Evolutionary conservation across 257 asterid genomes (phyloP), one percentile per base, ranked within the genome.

Genomic region (Cordia subcordata): DNA sequence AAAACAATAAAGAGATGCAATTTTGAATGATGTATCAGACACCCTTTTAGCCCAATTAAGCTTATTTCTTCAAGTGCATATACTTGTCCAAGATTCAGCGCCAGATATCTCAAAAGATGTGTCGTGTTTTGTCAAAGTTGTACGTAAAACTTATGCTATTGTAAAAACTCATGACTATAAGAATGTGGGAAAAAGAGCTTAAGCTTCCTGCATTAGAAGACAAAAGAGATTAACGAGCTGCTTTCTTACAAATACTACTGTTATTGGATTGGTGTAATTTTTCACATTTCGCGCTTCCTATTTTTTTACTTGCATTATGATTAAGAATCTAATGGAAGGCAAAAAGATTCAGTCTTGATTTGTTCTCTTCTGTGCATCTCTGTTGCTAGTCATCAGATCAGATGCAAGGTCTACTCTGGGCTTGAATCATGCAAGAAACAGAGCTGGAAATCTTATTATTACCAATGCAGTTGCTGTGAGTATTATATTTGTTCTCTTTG

Each of bases 391-490:
- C 27, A 56, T 78, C 59, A 74, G 85, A 82, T 76, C 86, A 66
- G 84, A 65, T 55, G 60, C 73, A 46, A 76, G 76, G 77, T 40
- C 81, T 38, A 68, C 51, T 58, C 54, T 62, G 37, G 60, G 78
- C 54, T 60, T 67, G 54, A 55, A 54, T 42, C 54, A 21, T 53
- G 68, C 67, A 78, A 65, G 75, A 61, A 71, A 69, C 44, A 78
- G 70, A 57, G 58, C 64, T 20, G 77, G 78, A 65, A 78, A 74
- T 13, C 49, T 42, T 39, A 39, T 70, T 11, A 42, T 70, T 11
- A 23, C 85, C 38, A 72, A 68, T 54, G 87, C 87, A 3, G 85
- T 77, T 53, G 85, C 82, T 52, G 91, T 83, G 15, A 69, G 87
- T 42, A 42, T 42, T 80, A 13, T 53, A 67, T 11, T 57, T 4